A percentile compares a stretch with the other conserved stretches of the same genome.
phyloP scores from a whole-genome alignment of 1,139 yeast genomes.

The Geotrichum citri-aurantii region DNA sequence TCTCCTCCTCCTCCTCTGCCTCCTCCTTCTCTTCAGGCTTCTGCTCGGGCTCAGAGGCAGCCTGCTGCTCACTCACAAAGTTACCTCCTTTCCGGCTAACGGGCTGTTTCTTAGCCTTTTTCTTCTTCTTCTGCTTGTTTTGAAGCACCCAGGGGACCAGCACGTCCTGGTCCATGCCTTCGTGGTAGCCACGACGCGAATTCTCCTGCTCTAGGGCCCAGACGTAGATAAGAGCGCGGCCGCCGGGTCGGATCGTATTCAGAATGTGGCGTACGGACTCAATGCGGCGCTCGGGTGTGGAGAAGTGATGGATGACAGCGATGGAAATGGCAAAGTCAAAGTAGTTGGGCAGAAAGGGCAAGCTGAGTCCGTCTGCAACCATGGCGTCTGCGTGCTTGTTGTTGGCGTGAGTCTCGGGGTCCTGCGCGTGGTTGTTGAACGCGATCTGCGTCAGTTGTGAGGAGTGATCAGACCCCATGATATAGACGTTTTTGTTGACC shows the following conservation, averaged over 20 bases:
- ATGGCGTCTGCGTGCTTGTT: slow-evolving; percentile 40
- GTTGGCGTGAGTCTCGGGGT: slow-evolving; percentile 3
- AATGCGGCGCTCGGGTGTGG: slow-evolving; percentile 73
- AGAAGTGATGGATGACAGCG: slow-evolving; percentile 93
- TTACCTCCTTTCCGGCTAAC: slow-evolving; percentile 19
- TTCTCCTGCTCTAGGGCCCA: slow-evolving; percentile 95
- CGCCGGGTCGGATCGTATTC: slow-evolving; percentile 47
- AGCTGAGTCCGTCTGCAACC: slow-evolving; percentile 67
- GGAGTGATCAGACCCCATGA: slow-evolving; percentile 82
- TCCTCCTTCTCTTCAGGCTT: slow-evolving; percentile 26
- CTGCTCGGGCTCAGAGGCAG: slow-evolving; percentile 15
- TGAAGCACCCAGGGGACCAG: slow-evolving; percentile 91
- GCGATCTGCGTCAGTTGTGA: slow-evolving; percentile 75
- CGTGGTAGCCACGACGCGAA: slow-evolving; percentile 81
- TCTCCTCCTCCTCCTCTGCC: slow-evolving; percentile 32
- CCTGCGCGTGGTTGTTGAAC: slow-evolving; percentile 36
- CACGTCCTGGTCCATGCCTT: slow-evolving; percentile 88
- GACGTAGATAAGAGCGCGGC: slow-evolving; percentile 74
- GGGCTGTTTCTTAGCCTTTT: slow-evolving; percentile 23
- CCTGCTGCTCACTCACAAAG: slow-evolving; percentile 20
- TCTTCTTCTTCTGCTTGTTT: slow-evolving; percentile 28
- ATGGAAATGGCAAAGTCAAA: slow-evolving; percentile 92
- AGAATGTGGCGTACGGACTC: slow-evolving; percentile 68
- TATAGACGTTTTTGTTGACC: slow-evolving; percentile 58
- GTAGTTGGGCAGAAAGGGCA: slow-evolving; percentile 56